phyloP scores from a whole-genome alignment of 164 flowering plant species.

The Cinnamomum chago region DNA sequence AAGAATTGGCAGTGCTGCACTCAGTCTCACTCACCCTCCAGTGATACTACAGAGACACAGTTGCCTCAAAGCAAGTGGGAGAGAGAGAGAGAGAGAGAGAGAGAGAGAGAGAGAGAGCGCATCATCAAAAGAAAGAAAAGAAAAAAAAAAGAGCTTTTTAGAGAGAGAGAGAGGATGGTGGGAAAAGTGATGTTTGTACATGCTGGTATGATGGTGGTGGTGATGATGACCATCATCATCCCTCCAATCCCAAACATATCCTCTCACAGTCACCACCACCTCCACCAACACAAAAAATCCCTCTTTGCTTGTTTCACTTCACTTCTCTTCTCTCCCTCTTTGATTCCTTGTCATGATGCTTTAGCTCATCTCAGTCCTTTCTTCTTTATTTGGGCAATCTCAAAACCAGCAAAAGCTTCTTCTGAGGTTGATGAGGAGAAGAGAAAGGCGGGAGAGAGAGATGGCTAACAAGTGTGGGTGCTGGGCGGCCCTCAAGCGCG shows the following conservation, averaged over 20 bases:
- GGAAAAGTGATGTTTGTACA: slow-evolving; percentile 69
- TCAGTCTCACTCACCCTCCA: neutral
- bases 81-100: neutral
- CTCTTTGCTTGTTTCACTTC: slow-evolving; percentile 6
- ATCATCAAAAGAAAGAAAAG: neutral
- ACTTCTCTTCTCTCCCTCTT: slow-evolving; percentile 15
- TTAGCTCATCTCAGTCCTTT: neutral
- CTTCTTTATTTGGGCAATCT: slow-evolving; percentile 9
- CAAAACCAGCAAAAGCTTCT: slow-evolving; percentile 15
- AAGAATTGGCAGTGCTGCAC: neutral
- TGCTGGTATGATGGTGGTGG: slow-evolving; percentile 42
- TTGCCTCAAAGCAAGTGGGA: neutral
- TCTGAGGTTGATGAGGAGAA: slow-evolving; percentile 23
- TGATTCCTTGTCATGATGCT: neutral
- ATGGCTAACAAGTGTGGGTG: slow-evolving; percentile 71
- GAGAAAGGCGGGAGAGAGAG: neutral
- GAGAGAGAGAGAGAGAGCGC: neutral
- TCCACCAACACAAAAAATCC: slow-evolving; percentile 3
- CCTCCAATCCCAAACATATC: slow-evolving; percentile 37
- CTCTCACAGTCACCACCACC: neutral
- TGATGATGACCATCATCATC: slow-evolving; percentile 19
- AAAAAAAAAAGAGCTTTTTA: slow-evolving; percentile 9
- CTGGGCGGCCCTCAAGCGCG: slow-evolving; percentile 53
- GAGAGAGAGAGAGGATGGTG: slow-evolving; percentile 37
- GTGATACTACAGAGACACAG: neutral